Evolutionary conservation across 371 early-diverging fungal species (phyloP).

Genomic region (Nematocida sp.): DNA sequence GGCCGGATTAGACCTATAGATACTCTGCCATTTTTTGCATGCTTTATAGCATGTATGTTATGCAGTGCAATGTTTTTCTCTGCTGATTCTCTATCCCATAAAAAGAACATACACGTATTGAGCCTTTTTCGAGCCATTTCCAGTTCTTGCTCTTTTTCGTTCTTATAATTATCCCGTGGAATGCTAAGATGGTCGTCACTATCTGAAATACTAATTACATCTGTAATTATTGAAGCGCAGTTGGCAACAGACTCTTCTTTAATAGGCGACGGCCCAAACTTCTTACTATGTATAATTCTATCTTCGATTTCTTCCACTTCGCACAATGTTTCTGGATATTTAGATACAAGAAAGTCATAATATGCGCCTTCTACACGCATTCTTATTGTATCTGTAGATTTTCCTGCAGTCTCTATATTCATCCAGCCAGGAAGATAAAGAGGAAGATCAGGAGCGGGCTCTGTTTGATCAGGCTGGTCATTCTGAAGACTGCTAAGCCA

Average conservation of each 20-base stretch:
- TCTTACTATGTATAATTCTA: not conserved
- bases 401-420: not conserved
- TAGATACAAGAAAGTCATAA: slow-evolving; percentile 20
- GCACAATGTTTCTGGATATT: slow-evolving; percentile 23
- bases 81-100: slow-evolving; percentile 35
- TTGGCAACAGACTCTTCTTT: not conserved
- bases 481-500: slow-evolving; percentile 32
- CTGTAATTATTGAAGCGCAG: not conserved
- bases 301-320: not conserved
- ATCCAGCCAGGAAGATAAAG: slow-evolving; percentile 44
- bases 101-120: slow-evolving; percentile 26
- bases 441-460: not conserved
- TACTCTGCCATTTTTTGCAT: not conserved
- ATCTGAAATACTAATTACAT: not conserved
- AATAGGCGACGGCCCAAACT: not conserved
- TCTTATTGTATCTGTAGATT: not conserved
- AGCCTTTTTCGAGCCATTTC: not conserved
- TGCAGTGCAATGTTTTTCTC: slow-evolving; percentile 17
- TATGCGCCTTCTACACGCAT: slow-evolving; percentile 7
- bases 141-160: not conserved
- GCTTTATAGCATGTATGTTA: slow-evolving; percentile 12
- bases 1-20: not conserved
- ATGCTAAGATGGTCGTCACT: not conserved
- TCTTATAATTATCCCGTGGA: not conserved
- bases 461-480: not conserved